Base-by-base conservation (phyloP, 2,329 filamentous ascomycete genomes). In the Fusarium heterosporum region DNA sequence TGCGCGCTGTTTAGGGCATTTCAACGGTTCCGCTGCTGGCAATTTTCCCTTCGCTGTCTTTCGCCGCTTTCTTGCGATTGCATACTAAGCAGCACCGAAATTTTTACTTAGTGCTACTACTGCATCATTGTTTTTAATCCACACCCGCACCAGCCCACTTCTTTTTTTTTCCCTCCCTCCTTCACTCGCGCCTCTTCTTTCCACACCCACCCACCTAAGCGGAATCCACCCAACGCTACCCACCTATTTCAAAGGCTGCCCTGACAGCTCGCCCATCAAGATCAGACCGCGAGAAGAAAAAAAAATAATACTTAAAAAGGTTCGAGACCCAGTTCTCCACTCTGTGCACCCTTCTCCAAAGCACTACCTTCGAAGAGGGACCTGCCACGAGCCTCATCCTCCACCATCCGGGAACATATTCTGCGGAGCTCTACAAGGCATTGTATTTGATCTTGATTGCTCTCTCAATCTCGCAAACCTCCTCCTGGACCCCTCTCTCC, bases 251-350 rank as follows among this genome's bases (percentile, higher is more conserved):
- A 69, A 65, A 68, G 61, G 51, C 67, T 72, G 70, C 74, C 72
- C 72, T 73, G 71, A 69, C 72, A 66, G 70, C 71, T 68, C 67
- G 47, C 62, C 62, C 61, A 53, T 68, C 60, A 46, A 32, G 59
- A 61, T 41, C 40, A 64, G 58, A 64, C 59, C 34, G 52, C 36
- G 59, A 57, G 63, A 62, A 67, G 61, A 59, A 66, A 72, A 72
- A 77, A 77, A 77, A 78, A 51, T 64, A 51, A 64, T 63, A 63
- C 60, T 63, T 78, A 79, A 79, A 79, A 80, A 79, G 76, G 74
- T 76, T 75, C 75, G 71, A 78, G 79, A 78, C 75, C 78, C 78
- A 76, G 73, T 79, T 81, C 80, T 79, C 80, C 80, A 82, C 80
- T 78, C 76, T 75, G 64, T 65, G 73, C 78, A 78, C 77, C 78